These are phyloP conservation scores for Stephania japonica DNA, from an alignment of 164 flowering plant species.

Conservation along the genomic window DNA sequence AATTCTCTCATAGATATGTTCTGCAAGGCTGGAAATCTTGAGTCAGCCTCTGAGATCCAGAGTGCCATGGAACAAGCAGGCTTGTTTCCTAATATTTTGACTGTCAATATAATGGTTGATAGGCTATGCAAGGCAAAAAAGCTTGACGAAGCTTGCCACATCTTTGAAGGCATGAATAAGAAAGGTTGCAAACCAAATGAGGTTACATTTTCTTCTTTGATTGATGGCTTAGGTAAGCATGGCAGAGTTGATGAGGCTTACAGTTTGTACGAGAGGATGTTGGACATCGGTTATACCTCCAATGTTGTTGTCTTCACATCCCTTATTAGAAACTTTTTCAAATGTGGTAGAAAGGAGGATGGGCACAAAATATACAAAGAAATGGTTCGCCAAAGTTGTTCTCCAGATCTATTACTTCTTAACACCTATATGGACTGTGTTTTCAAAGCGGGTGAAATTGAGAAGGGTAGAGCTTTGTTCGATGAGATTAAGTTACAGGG, in stretches of 20 bases:
- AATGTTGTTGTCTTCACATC: conserved; percentile 70
- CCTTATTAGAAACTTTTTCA: conserved; percentile 79
- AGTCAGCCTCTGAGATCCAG: conserved; percentile 47
- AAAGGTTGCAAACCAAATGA: conserved; percentile 57
- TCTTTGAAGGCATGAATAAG: conserved; percentile 61
- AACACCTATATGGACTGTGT: conserved; percentile 96
- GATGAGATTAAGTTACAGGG: conserved; percentile 65
- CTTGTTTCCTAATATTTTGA: conserved; percentile 73
- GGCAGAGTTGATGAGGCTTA: conserved; percentile 87
- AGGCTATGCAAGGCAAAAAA: conserved; percentile 67
- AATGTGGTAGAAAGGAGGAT: conserved; percentile 71
- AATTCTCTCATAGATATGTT: conserved; percentile 85
- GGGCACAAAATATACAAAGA: conserved; percentile 91
- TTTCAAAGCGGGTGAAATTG: conserved; percentile 81
- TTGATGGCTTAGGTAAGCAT: conserved; percentile 75
- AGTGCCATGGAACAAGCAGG: conserved; percentile 73
- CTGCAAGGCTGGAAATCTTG: conserved; percentile 61
- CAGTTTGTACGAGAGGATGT: conserved; percentile 68
- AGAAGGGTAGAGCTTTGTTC: conserved; percentile 71
- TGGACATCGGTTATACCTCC: conserved; percentile 53
- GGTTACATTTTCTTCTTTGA: conserved; percentile 76
- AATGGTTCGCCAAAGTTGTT: conserved; percentile 57
- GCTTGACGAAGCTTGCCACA: conserved; percentile 70
- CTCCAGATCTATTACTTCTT: conserved; percentile 68
- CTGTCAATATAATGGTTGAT: conserved; percentile 87